Evolutionary conservation across 768 basidiomycete genomes (phyloP).

Genomic region (Austroboletus eburneus): DNA sequence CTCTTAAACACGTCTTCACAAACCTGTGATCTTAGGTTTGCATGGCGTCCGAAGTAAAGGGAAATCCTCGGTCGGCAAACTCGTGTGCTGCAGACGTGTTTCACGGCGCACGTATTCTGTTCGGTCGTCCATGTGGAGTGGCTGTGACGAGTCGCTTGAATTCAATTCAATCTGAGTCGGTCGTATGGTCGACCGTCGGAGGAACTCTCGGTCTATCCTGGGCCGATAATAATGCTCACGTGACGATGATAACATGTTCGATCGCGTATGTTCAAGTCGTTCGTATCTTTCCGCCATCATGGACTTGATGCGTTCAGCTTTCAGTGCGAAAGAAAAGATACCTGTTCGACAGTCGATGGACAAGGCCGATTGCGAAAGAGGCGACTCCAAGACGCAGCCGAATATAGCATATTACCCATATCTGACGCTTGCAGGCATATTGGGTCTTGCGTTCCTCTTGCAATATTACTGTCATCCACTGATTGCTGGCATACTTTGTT

Average conservation of each 20-base stretch:
- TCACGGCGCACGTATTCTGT: slow-evolving; percentile 5
- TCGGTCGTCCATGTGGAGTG: background rate
- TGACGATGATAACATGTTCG: no score
- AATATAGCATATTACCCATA: background rate
- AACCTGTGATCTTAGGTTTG: no score
- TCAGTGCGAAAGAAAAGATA: no score
- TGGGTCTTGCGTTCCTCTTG: slow-evolving; percentile 8
- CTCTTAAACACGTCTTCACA: no score
- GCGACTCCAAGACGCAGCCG: background rate
- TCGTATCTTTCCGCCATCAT: no score
- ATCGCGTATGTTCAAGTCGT: no score
- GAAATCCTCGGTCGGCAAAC: background rate
- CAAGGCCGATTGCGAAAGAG: slow-evolving; percentile 15
- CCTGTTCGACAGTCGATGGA: background rate
- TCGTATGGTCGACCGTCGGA: background rate
- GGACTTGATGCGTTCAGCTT: no score
- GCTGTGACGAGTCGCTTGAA: no score
- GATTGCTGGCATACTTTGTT: background rate
- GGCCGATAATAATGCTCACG: no score
- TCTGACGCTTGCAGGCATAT: slow-evolving; percentile 4
- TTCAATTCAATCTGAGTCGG: no score
- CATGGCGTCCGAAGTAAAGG: no score
- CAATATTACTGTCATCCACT: slow-evolving; percentile 4
- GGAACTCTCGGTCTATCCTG: no score
- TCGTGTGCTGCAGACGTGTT: slow-evolving; percentile 5